Evolutionary conservation across 1,284 basidiomycete species (phyloP), one percentile per base, ranked within the genome.

Genomic region (Termitomyces sp.): DNA sequence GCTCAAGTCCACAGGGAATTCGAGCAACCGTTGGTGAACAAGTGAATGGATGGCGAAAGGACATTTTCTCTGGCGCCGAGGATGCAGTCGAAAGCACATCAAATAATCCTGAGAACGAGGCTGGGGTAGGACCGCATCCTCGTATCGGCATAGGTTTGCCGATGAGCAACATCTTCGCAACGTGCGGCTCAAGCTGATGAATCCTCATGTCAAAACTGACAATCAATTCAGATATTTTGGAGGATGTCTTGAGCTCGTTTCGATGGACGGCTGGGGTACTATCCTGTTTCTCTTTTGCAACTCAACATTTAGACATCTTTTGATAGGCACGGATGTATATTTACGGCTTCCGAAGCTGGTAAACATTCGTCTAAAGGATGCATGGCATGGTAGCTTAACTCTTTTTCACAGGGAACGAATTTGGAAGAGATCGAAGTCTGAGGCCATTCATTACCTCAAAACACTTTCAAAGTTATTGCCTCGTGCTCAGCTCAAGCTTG

Each of bases 401-500:
- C 43, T 48, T 35, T 34, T 24, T 5, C 31, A 7, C 60, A 91
- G 88, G 88, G 91, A 35, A 92, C 88, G 14, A 91, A 89, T 66
- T 66, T 90, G 57, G 90, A 93, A 69, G 86, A 82, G 11, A 88
- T 91, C 53, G 88, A 90, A 66, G 76, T 91, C 13, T 90, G 64
- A 55, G 33, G 34, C 16, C 34, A 11, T 37, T 46, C n/a, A 6
- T 35, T 13, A 3, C 3, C 7, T 30, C 21, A 24, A 34, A 46
- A 13, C 19, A 24, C 13, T 40, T 24, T 24, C 3, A 80, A 84
- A 51, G 86, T 88, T 30, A 68, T 86, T 57, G n/a, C 84, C 91
- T 40, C 86, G 88, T 62, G 90, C 93, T 13, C 93, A 94, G 68
- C 76, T 96, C 68, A 94, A 93, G 70, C 76, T 96, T 48, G 93